A percentile compares a stretch with the other conserved stretches of the same genome.
phyloP scores from a whole-genome alignment of 805 yeast genomes.

The Phaffomyces antillensis region DNA sequence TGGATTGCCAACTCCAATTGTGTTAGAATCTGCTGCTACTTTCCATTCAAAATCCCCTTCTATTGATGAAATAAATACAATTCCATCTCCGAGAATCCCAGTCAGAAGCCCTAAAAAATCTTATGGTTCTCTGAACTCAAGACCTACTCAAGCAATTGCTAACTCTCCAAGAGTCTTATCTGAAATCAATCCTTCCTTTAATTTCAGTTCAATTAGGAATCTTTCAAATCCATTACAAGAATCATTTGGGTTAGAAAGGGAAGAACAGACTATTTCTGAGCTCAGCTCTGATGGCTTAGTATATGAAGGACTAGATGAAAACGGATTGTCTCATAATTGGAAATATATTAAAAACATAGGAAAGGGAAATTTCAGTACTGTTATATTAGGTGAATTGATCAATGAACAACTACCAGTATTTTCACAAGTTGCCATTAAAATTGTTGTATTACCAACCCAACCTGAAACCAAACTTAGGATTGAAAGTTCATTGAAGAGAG shows the following conservation, averaged over 20 bases:
- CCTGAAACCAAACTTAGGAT: constrained; percentile 42
- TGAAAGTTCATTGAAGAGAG: constrained; percentile 63
- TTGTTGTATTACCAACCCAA: constrained; percentile 36
- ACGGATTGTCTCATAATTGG: constrained; percentile 22
- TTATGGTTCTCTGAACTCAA: constrained; percentile 2
- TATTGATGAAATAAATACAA: background rate
- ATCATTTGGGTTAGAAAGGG: constrained; percentile 2
- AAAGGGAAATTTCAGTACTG: constrained; percentile 62
- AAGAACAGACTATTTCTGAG: background rate
- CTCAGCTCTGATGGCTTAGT: background rate
- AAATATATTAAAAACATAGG: constrained; percentile 43
- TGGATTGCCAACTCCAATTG: constrained; percentile 41
- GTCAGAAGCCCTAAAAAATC: background rate
- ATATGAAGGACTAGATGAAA: constrained; percentile 14
- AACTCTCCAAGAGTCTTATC: constrained; percentile 26
- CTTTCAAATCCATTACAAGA: constrained; percentile 11
- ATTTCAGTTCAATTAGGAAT: constrained; percentile 14
- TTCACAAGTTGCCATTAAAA: constrained; percentile 63
- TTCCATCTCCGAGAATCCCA: background rate
- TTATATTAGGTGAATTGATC: constrained; percentile 38
- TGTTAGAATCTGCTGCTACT: constrained; percentile 1
- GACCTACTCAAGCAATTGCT: constrained; percentile 4
- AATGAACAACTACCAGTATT: constrained; percentile 1
- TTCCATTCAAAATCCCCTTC: background rate
- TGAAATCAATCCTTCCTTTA: constrained; percentile 27